Evolutionary conservation across 768 basidiomycete species (phyloP).

Genomic region (Lentinula aciculospora): DNA sequence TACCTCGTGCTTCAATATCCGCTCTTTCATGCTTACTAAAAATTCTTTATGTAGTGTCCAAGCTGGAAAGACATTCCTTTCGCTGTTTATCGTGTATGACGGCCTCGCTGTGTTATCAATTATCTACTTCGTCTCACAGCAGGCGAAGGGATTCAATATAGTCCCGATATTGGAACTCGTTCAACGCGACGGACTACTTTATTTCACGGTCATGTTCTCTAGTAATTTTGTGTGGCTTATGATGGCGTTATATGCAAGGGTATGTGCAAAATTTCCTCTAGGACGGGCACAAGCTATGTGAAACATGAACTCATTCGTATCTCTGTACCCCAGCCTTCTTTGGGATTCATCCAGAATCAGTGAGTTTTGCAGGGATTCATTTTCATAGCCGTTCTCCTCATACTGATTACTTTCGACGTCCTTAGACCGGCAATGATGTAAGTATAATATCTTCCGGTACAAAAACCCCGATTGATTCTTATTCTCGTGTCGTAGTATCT

Average conservation of each 20-base stretch:
- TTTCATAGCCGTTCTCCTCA: background rate
- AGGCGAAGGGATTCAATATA: background rate
- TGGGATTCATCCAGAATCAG: constrained; percentile 10
- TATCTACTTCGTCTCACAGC: background rate
- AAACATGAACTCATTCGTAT: too few species aligned
- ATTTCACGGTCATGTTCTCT: constrained; percentile 17
- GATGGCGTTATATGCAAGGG: constrained; percentile 10
- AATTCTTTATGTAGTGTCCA: background rate
- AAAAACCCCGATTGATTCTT: too few species aligned
- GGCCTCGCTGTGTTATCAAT: constrained; percentile 13
- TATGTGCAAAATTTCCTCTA: background rate
- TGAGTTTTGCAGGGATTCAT: background rate
- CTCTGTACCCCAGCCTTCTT: background rate
- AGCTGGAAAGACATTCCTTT: constrained; percentile 11
- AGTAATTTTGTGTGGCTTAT: constrained; percentile 17
- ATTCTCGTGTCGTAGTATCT: constrained; percentile 7
- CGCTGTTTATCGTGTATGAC: constrained; percentile 16
- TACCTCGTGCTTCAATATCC: background rate
- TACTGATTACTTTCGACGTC: background rate
- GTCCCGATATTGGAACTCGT: constrained; percentile 6
- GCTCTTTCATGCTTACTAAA: background rate
- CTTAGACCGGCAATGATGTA: constrained; percentile 10
- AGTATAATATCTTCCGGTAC: too few species aligned
- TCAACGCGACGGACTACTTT: constrained; percentile 14
- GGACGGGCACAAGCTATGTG: too few species aligned